phyloP scores from a whole-genome alignment of 306 rosid species.

The Delonix regia region DNA sequence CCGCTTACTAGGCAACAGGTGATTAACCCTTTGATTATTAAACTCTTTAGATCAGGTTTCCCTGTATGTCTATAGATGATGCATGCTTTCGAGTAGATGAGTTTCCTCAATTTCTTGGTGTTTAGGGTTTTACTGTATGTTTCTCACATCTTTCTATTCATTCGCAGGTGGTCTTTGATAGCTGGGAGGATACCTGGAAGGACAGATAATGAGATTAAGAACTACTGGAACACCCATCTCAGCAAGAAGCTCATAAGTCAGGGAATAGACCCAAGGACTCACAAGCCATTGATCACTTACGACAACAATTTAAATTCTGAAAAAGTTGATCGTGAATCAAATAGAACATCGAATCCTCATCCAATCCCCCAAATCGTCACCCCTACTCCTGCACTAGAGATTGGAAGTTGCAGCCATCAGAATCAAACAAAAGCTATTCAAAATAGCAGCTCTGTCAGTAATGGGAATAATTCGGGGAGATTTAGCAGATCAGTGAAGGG shows the following conservation, averaged over 20 bases:
- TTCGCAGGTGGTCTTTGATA: slow-evolving; percentile 71
- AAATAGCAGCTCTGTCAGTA: neutral
- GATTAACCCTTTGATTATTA: neutral
- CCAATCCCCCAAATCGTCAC: neutral
- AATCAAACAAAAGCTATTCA: neutral
- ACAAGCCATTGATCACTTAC: slow-evolving; percentile 52
- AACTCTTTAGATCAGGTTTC: no score
- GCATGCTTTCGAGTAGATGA: no score
- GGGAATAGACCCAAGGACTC: slow-evolving; percentile 73
- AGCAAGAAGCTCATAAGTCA: slow-evolving; percentile 66
- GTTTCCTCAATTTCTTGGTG: neutral
- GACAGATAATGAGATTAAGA: slow-evolving; percentile 68
- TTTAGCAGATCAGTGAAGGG: neutral
- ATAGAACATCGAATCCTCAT: slow-evolving; percentile 11
- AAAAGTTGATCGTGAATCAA: neutral
- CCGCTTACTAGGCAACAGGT: slow-evolving; percentile 69
- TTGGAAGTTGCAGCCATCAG: neutral
- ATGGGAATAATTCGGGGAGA: neutral
- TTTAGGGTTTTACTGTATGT: neutral
- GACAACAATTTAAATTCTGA: neutral
- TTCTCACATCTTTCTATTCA: no score
- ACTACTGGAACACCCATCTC: slow-evolving; percentile 72
- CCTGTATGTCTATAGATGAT: no score
- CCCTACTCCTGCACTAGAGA: slow-evolving; percentile 6
- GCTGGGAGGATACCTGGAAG: slow-evolving; percentile 75